A percentile compares a stretch with the other conserved stretches of the same genome.
Evolutionary conservation across 306 rosid species (phyloP).

Genomic region (Gynostemma pentaphyllum): DNA sequence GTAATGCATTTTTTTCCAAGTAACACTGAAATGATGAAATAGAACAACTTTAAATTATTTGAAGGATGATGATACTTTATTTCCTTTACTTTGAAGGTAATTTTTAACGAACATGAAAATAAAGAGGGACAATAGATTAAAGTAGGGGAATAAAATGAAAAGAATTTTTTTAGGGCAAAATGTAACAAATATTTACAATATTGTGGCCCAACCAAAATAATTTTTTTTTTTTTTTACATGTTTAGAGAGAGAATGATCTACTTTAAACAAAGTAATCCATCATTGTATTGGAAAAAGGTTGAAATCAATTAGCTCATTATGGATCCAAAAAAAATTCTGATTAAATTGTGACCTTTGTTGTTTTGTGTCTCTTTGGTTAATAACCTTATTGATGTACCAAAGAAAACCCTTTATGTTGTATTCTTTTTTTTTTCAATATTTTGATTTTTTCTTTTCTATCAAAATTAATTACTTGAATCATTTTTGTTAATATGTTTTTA

Average conservation of each 20-base stretch:
- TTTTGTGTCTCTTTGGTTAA: not conserved
- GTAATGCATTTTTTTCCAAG: too few species aligned
- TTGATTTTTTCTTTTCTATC: not conserved
- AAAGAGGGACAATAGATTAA: not conserved
- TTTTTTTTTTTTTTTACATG: too few species aligned
- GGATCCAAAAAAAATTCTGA: not conserved
- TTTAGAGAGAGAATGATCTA: not conserved
- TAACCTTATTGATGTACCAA: not conserved
- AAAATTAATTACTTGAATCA: not conserved
- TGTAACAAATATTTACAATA: too few species aligned
- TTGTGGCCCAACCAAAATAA: not conserved
- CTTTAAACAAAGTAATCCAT: slow-evolving; percentile 3
- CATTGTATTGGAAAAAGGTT: slow-evolving; percentile 2
- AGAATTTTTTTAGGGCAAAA: not conserved
- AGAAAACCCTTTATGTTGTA: not conserved
- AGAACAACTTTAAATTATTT: too few species aligned
- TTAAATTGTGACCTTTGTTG: not conserved
- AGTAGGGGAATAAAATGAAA: not conserved
- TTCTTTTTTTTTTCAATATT: not conserved
- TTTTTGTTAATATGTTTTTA: not conserved
- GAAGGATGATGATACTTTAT: too few species aligned
- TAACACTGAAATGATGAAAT: too few species aligned
- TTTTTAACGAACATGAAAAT: not conserved
- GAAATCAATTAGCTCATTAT: slow-evolving; percentile 1
- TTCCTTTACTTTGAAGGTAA: not conserved